Percentiles rank a stretch among this genome's conserved stretches.
Evolutionary conservation across 371 early-diverging fungal species (phyloP).

Genomic region (Caulochytrium protostelioides): DNA sequence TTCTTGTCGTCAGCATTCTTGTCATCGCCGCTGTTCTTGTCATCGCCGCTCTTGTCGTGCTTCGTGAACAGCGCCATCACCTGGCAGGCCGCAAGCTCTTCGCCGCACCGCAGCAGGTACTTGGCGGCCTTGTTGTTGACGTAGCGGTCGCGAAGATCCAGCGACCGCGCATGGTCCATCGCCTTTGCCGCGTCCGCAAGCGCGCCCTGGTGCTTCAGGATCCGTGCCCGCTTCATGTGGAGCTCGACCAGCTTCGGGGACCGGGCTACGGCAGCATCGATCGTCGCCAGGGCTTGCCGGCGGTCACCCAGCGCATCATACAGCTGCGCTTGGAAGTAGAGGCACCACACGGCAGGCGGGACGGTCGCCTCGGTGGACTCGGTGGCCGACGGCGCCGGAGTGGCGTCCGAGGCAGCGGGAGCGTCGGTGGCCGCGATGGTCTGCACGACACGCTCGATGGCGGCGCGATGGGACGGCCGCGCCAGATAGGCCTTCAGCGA

Average conservation of each 20-base stretch:
- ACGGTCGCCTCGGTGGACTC: too few relatives aligned
- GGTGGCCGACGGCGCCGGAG: conserved; percentile 26
- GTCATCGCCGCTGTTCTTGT: too few relatives aligned
- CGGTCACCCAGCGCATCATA: conserved; percentile 41
- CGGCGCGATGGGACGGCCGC: too few relatives aligned
- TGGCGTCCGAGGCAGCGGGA: neutral
- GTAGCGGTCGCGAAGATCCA: conserved; percentile 84
- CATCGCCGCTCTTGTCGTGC: too few relatives aligned
- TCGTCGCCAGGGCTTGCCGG: conserved; percentile 42
- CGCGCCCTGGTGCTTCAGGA: conserved; percentile 76
- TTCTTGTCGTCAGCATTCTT: too few relatives aligned
- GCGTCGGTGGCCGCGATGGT: too few relatives aligned
- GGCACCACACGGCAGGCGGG: too few relatives aligned
- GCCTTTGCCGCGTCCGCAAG: conserved; percentile 34
- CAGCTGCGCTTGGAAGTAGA: conserved; percentile 73
- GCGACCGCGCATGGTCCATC: conserved; percentile 67
- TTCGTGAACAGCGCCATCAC: conserved; percentile 55
- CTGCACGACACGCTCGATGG: too few relatives aligned
- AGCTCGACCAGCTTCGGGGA: conserved; percentile 76
- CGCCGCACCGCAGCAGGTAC: conserved; percentile 68
- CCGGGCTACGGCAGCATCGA: conserved; percentile 61
- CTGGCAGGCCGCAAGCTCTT: conserved; percentile 60
- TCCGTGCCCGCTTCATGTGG: conserved; percentile 77
- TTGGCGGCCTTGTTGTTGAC: conserved; percentile 86
- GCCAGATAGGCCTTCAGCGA: too few relatives aligned